Evolutionary conservation across 305 asterid genomes (phyloP), one percentile per base, ranked within the genome.

Genomic region (Fraxinus nigra): DNA sequence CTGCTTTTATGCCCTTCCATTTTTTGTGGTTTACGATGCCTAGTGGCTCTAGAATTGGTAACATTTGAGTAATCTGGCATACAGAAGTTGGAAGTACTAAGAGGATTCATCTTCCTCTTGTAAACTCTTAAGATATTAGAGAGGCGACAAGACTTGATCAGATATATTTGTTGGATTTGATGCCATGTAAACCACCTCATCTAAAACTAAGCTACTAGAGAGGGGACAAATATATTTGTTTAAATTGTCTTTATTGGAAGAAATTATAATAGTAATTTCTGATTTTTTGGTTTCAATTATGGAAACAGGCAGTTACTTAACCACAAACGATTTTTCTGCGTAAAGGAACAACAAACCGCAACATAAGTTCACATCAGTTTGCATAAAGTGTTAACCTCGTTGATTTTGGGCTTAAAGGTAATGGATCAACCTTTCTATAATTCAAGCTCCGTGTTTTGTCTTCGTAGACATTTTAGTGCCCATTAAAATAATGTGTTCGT

Each of bases 1-100:
- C 61, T 79, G 20, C 26, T 65, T 70, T 79, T 20, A 24, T 73
- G 32, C 35, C 3, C 10, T 72, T 51, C 32, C 72, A 20, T 43
- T 26, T 76, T 37, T 16, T 75, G 56, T 69, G 7, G 22, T 76
- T 75, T 28, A 54, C 76, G 26, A 73, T 59, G 32, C 65, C 20
- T 69, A 76, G 22, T 79, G 77, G 79, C 77, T 81, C 85, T 34
- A 81, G 56, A 70, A 79, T 84, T 80, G 48, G 43, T 79, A 79
- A 28, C 78, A 74, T 59, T 26, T 26, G 51, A 77, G 79, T 63
- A 82, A 48, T 77, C 72, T 61, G 76, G 80, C 82, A 78, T 78
- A 54, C 30, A 69, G 1, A 76, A 33, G 5, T 75, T 80, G 20
- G 18, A 37, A 80, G 63, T 72, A 54, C 72, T 38, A 26, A 78